Conservation (phyloP, 2,329 filamentous ascomycete species). For the Pseudogymnoascus sp. region DNA sequence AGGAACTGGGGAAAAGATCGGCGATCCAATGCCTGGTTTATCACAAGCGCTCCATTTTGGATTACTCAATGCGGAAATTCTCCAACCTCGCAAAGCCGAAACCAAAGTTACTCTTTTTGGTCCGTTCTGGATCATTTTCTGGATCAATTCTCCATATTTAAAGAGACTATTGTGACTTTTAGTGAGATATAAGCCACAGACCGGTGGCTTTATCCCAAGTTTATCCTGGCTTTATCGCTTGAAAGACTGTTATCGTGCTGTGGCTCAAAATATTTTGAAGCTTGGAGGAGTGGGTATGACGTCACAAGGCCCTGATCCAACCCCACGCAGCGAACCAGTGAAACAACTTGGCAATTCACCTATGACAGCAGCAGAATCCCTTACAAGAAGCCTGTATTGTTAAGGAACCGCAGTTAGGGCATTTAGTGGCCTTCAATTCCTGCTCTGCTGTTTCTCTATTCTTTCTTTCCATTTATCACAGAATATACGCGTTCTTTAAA, state of each 20-base stretch:
- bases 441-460: background rate
- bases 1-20: slow-evolving; percentile 5
- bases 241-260: background rate
- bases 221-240: background rate
- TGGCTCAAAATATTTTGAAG: background rate
- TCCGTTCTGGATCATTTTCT: background rate
- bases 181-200: background rate
- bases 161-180: background rate
- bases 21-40: background rate
- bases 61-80: background rate
- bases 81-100: slow-evolving; percentile 2
- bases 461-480: background rate
- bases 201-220: background rate
- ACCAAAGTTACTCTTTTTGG: background rate
- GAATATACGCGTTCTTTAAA: background rate
- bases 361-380: background rate
- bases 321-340: background rate
- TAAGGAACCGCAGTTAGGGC: background rate
- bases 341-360: slow-evolving; percentile 3
- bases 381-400: background rate
- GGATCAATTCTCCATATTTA: background rate
- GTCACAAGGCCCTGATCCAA: background rate
- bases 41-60: background rate
- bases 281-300: background rate
- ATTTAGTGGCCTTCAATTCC: background rate